Conservation (phyloP, 1,139 yeast species). For the Zygosaccharomyces pseudobailii region DNA sequence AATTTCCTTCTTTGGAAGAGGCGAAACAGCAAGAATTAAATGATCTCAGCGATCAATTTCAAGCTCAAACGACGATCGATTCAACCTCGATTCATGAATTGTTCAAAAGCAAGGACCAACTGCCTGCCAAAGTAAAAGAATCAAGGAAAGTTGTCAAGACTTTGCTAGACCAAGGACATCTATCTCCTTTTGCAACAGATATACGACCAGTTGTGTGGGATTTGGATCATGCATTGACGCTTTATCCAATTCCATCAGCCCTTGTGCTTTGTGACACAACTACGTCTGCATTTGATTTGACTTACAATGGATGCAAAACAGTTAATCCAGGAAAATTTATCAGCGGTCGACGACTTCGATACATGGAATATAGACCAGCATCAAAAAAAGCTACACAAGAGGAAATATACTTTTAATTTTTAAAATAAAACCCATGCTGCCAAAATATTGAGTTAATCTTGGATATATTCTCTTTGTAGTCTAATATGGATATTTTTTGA, state of each 20-base stretch:
- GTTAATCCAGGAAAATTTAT: slow-evolving; percentile 64
- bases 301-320: slow-evolving; percentile 79
- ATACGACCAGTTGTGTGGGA: slow-evolving; percentile 66
- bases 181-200: slow-evolving; percentile 69
- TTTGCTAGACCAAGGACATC: slow-evolving; percentile 76
- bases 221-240: slow-evolving; percentile 60
- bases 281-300: slow-evolving; percentile 66
- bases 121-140: slow-evolving; percentile 45
- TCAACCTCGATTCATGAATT: slow-evolving; percentile 24
- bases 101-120: slow-evolving; percentile 28
- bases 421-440: not conserved
- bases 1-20: slow-evolving; percentile 44
- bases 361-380: slow-evolving; percentile 66
- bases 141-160: slow-evolving; percentile 77
- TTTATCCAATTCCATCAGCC: slow-evolving; percentile 77
- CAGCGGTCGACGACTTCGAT: slow-evolving; percentile 49
- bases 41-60: slow-evolving; percentile 11
- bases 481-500: slow-evolving; percentile 45
- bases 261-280: slow-evolving; percentile 63
- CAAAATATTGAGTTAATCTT: not conserved
- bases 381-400: slow-evolving; percentile 47
- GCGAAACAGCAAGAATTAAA: slow-evolving; percentile 24
- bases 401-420: slow-evolving; percentile 41
- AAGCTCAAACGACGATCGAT: slow-evolving; percentile 14
- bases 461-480: not conserved